Evolutionary conservation across 2,329 filamentous ascomycete species (phyloP).

Genomic region (Apiospora pterosperma): DNA sequence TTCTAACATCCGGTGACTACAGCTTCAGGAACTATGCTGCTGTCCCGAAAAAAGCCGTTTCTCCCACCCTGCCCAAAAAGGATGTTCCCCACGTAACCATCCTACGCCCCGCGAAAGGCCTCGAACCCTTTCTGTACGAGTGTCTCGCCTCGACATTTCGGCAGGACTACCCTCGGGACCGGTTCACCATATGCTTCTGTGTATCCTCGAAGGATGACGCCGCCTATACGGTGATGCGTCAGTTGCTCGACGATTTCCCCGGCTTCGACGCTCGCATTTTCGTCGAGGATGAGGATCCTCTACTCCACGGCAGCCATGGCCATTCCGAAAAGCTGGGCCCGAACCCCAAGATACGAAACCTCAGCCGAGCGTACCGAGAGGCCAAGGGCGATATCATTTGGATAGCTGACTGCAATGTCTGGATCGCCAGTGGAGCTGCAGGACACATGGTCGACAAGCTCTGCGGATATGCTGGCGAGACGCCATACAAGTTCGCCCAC

Average conservation of each 20-base stretch:
- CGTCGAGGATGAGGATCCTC: constrained; percentile 77
- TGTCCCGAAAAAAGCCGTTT: constrained; percentile 45
- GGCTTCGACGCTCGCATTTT: constrained; percentile 67
- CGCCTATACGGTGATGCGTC: constrained; percentile 69
- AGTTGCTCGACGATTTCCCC: constrained; percentile 71
- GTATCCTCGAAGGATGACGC: constrained; percentile 72
- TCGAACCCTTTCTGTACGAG: constrained; percentile 87
- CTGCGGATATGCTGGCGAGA: constrained; percentile 58
- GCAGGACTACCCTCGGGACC: constrained; percentile 75
- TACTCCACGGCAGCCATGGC: constrained; percentile 50
- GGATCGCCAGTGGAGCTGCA: constrained; percentile 75
- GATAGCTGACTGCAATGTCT: constrained; percentile 96
- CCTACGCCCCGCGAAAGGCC: constrained; percentile 88
- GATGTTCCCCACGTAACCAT: constrained; percentile 80
- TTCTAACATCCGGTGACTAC: constrained; percentile 6
- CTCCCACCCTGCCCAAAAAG: constrained; percentile 44
- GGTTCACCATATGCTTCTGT: constrained; percentile 79
- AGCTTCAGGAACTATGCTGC: constrained; percentile 54
- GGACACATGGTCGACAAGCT: constrained; percentile 88
- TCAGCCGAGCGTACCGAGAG: constrained; percentile 89
- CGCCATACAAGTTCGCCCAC: constrained; percentile 87
- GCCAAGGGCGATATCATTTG: constrained; percentile 85
- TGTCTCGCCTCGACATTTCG: constrained; percentile 84
- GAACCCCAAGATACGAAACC: constrained; percentile 97
- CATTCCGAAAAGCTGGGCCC: constrained; percentile 65